Base-by-base conservation (phyloP, 2,329 filamentous ascomycete species). In the Penicillium psychrosexuale region DNA sequence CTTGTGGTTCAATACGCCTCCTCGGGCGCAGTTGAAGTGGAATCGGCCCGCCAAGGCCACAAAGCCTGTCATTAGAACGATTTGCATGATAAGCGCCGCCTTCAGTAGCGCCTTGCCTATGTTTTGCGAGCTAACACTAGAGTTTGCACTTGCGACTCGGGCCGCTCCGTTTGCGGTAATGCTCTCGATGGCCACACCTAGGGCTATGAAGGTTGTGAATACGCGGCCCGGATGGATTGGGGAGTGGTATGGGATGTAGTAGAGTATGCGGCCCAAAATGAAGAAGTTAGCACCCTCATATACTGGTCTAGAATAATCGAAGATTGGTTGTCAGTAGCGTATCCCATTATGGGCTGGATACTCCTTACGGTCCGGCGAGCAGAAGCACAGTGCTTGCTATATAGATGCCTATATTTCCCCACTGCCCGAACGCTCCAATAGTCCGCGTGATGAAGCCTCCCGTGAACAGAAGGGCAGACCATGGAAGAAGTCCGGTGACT, bases 121-220 rank as follows among this genome's bases (percentile, higher is more conserved):
- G 15, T 75, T 67, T n/a, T 74, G 71, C 45, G 74, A 69, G 30
- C 57, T 62, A 27, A 66, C 55, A 0, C 74, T 67, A 38, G 75
- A 67, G 13, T 56, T 62, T 2, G 68, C 67, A 48, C 80, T 77
- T 5, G 76, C 73, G 49, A 77, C 70, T 31, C 76, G 71, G 34
- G 74, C 73, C 3, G 79, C 81, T 2, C 82, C 82, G 47, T 80
- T 79, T 6, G 72, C 79, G 19, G 80, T 81, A 3, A 84, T 70
- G 8, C 56, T 56, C 51, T 75, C 75, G 37, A 85, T 77, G 0
- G 78, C 69, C 2, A 71, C 66, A 36, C 84, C 81, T 9, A 82
- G 71, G 1, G 78, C 71, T 34, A 86, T 71, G 58, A 86, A 82
- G 3, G 78, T 79, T 58, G 83, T 86, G 60, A 86, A 82, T 5